phyloP scores from a whole-genome alignment of 108 stramenopile species.

The Cylindrotheca fusiformis region DNA sequence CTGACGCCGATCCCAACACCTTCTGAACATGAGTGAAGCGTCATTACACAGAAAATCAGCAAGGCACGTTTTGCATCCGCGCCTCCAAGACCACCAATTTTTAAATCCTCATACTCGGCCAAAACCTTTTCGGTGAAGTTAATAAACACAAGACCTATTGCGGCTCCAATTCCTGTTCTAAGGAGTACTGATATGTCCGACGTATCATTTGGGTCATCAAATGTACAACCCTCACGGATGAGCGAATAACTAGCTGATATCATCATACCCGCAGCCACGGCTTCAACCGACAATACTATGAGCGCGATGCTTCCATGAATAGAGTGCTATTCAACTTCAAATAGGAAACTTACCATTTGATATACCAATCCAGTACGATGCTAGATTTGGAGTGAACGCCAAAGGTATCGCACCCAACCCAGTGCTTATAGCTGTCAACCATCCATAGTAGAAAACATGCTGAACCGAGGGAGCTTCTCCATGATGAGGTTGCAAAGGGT shows the following conservation, averaged over 20 bases:
- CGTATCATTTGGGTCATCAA: slow-evolving; percentile 63
- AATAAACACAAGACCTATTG: slow-evolving; percentile 81
- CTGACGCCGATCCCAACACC: slow-evolving; percentile 96
- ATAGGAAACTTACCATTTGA: slow-evolving; percentile 68
- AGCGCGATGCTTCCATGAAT: too few relatives aligned
- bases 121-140: slow-evolving; percentile 76
- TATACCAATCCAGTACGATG: slow-evolving; percentile 78
- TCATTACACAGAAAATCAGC: slow-evolving; percentile 97
- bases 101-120: slow-evolving; percentile 87
- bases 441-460: slow-evolving; percentile 96
- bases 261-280: slow-evolving; percentile 99
- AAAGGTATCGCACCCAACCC: slow-evolving; percentile 95
- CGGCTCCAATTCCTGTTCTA: slow-evolving; percentile 67
- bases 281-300: slow-evolving; percentile 31
- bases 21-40: slow-evolving; percentile 96
- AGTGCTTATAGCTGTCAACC: slow-evolving; percentile 95
- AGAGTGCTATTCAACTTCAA: neutral
- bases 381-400: slow-evolving; percentile 64
- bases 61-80: slow-evolving; percentile 88
- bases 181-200: slow-evolving; percentile 38
- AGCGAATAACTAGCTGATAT: slow-evolving; percentile 89
- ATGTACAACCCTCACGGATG: slow-evolving; percentile 79
- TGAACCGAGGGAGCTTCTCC: slow-evolving; percentile 52
- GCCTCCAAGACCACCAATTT: slow-evolving; percentile 82
- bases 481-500: slow-evolving; percentile 49